Evolutionary conservation across 2,329 filamentous ascomycete species (phyloP), one percentile per base, ranked within the genome.

Genomic region (Xylaria sp.): DNA sequence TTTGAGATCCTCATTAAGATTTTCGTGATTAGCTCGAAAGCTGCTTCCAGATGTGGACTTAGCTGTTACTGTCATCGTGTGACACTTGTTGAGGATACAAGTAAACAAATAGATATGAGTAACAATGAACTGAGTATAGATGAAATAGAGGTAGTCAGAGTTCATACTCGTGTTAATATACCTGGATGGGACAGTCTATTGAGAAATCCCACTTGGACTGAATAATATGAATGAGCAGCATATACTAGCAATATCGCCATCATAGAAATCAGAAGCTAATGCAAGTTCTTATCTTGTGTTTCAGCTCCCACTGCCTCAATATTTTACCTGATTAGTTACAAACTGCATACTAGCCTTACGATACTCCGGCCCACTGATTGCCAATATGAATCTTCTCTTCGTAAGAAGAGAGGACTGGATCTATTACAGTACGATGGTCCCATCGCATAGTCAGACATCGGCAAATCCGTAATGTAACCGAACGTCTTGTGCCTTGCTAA

Each of bases 1-100:
- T 25, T 9, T 18, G 1, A 71, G 59, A 36, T 66, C 59, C n/a
- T 36, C 36, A 12, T 46, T 46, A 2, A 68, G 57, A 36, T 52
- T 43, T 28, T 39, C 18, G 2, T 67, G 57, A 23, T 51, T 28
- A 15, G 13, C 46, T 18, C 13, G 56, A 33, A 41, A 48, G 61
- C 23, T 28, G 46, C 62, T 55, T 2, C 4, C 51, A 15, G 15
- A 31, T 1, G 31, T 31, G 9, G 15, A 36, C 5, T 51, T 55
- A 8, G 10, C n/a, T 23, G 23, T 46, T 12, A 36, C 31, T 12
- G 51, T n/a, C 65, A 67, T 69, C 4, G 2, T 46, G 2, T 46
- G n/a, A 20, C 36, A 3, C 20, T 25, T 20, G 8, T 46, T n/a
- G 1, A 15, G 15, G 33, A 8, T 39, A 2, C 41, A 39, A 31